phyloP scores from a whole-genome alignment of 2,329 filamentous ascomycete genomes.

The Cytospora paraplurivora region DNA sequence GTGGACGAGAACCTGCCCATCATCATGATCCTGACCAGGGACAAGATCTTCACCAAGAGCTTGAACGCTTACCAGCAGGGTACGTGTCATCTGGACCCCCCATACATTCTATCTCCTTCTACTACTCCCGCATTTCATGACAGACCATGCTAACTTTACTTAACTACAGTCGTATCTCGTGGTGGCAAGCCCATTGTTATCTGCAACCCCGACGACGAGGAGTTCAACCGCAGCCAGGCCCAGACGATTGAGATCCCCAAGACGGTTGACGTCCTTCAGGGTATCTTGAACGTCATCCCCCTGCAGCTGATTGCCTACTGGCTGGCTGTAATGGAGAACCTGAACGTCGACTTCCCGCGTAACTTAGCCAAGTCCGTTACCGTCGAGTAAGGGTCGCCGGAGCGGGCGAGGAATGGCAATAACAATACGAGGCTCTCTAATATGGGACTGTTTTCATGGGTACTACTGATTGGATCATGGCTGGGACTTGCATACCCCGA shows the following conservation, averaged over 20 bases:
- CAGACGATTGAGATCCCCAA: constrained; percentile 97
- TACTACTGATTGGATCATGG: background rate
- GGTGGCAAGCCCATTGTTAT: constrained; percentile 97
- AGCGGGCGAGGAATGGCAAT: constrained; percentile 4
- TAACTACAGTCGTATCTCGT: constrained; percentile 78
- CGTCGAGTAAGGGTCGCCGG: constrained; percentile 74
- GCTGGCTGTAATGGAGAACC: constrained; percentile 91
- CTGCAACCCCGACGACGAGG: constrained; percentile 86
- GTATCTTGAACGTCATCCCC: constrained; percentile 95
- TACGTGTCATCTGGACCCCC: constrained; percentile 44
- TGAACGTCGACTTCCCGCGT: constrained; percentile 98
- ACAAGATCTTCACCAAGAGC: constrained; percentile 97
- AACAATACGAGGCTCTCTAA: background rate
- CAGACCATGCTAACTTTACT: constrained; percentile 3
- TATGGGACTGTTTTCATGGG: background rate
- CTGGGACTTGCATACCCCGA: background rate
- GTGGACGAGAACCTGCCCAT: constrained; percentile 99
- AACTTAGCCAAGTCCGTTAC: constrained; percentile 99
- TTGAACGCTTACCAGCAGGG: constrained; percentile 98
- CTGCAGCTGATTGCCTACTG: constrained; percentile 98
- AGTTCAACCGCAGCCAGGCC: constrained; percentile 85
- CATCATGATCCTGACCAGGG: constrained; percentile 98
- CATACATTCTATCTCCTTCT: background rate
- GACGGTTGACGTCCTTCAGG: constrained; percentile 94
- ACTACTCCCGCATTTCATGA: background rate